A percentile compares a stretch with the other conserved stretches of the same genome.
These are phyloP conservation scores for Colletotrichum sojae DNA, from an alignment of 2,329 filamentous ascomycete species.

Conservation along the genomic window DNA sequence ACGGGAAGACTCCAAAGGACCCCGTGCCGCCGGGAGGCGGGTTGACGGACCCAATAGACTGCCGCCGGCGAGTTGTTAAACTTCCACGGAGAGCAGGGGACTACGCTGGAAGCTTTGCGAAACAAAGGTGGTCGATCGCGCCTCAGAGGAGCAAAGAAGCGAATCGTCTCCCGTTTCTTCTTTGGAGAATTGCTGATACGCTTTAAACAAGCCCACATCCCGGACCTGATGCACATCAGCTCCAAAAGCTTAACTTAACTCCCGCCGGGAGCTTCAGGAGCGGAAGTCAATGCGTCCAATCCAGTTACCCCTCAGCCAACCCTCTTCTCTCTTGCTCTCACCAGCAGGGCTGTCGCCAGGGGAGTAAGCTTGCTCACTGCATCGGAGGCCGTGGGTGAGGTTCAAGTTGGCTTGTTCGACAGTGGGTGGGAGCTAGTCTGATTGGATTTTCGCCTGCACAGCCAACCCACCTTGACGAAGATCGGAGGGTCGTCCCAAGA, in stretches of 20 bases:
- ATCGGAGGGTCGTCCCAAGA: constrained; percentile 10
- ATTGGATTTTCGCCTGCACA: constrained; percentile 6
- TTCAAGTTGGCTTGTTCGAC: neutral
- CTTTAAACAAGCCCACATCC: constrained; percentile 9
- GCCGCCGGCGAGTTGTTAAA: constrained; percentile 5
- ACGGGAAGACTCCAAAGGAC: neutral
- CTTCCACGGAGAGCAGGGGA: constrained; percentile 16
- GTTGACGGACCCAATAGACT: neutral
- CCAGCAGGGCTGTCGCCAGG: no score
- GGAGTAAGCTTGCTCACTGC: neutral
- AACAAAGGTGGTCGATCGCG: constrained; percentile 14
- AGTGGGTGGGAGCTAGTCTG: neutral
- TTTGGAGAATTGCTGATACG: constrained; percentile 19
- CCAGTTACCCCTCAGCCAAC: neutral
- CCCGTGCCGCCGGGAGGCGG: neutral
- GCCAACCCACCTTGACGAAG: constrained; percentile 3
- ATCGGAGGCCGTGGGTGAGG: neutral
- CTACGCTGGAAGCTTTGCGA: neutral
- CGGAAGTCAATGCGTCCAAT: neutral
- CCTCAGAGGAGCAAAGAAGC: constrained; percentile 7
- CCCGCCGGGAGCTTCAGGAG: neutral
- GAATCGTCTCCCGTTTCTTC: constrained; percentile 20
- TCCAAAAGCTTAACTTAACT: constrained; percentile 26
- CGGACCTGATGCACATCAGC: constrained; percentile 22
- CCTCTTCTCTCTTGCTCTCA: neutral